These are phyloP conservation scores for Kwoniella shandongensis DNA, from an alignment of 768 basidiomycete genomes.

Conservation along the genomic window DNA sequence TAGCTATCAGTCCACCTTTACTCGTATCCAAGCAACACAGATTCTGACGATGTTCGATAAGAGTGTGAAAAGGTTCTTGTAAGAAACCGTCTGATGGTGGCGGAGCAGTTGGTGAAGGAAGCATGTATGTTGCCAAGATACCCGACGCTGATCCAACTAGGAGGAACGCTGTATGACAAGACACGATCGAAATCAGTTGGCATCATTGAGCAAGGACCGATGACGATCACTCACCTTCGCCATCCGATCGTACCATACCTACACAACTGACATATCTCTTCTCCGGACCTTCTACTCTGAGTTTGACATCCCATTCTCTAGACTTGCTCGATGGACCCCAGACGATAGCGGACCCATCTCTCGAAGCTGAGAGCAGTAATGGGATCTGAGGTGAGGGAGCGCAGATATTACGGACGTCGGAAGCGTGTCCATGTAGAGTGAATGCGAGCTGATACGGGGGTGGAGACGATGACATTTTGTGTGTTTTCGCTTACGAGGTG, in stretches of 20 bases:
- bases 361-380: constrained; percentile 77
- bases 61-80: constrained; percentile 72
- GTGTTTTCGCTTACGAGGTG: too few species aligned
- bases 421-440: constrained; percentile 66
- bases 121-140: constrained; percentile 70
- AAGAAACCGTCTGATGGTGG: constrained; percentile 58
- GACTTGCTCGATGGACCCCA: constrained; percentile 64
- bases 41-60: constrained; percentile 87
- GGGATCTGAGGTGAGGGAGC: constrained; percentile 70
- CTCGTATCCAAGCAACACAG: constrained; percentile 79
- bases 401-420: constrained; percentile 76
- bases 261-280: constrained; percentile 74
- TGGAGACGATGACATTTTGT: constrained; percentile 15
- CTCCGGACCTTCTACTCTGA: constrained; percentile 55
- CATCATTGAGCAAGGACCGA: too few species aligned
- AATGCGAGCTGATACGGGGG: constrained; percentile 63
- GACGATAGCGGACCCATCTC: constrained; percentile 84
- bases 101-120: constrained; percentile 53
- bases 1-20: constrained; percentile 72
- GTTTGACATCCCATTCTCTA: constrained; percentile 57
- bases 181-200: neutral
- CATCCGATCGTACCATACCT: constrained; percentile 69
- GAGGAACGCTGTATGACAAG: constrained; percentile 68
- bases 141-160: constrained; percentile 88
- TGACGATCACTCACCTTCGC: constrained; percentile 31